Evolutionary conservation across 2,329 filamentous ascomycete species (phyloP), one percentile per base, ranked within the genome.

Genomic region (Orbilia javanica): DNA sequence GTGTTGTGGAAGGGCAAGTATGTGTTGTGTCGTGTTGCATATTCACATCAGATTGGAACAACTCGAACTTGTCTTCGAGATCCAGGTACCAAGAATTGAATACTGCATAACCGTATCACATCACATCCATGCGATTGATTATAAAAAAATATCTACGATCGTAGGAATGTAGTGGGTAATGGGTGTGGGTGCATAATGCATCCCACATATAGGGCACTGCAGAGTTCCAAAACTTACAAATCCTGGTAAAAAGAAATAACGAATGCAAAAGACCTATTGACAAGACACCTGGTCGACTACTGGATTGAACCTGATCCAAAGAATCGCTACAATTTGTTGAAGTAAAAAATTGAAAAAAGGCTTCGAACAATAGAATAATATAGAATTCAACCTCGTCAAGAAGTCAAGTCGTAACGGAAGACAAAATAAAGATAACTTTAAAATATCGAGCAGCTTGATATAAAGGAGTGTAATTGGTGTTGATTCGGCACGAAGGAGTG

Each of bases 391-490:
- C 73, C 73, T 77, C 73, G 73, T 77, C 66, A 71, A 77, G 73
- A 76, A 70, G 65, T 76, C 25, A 55, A 65, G 73, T 77, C 73
- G 73, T 69, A 64, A 76, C 42, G 70, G 52, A 65, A 48, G 39
- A 64, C 44, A 66, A 34, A 77, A 48, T 42, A 52, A 71, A 60
- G 57, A 48, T 55, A 70, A n/a, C 15, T 69, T 29, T 15, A 50
- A 55, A 39, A 44, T 44, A 52, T 52, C 63, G 42, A 76, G 72
- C 55, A 69, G 57, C 64, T 71, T 69, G 39, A 65, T 70, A 50
- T 71, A 77, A 77, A 76, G 52, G 73, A 77, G 73, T 77, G 73
- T 77, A 71, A 77, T 77, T 77, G 73, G 73, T 71, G 73, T 77
- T 77, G 66, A 53, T 50, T 66, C 63, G 60, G 73, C 73, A 77